phyloP scores from a whole-genome alignment of 768 basidiomycete species.

The Panaeolus cyanescens region DNA sequence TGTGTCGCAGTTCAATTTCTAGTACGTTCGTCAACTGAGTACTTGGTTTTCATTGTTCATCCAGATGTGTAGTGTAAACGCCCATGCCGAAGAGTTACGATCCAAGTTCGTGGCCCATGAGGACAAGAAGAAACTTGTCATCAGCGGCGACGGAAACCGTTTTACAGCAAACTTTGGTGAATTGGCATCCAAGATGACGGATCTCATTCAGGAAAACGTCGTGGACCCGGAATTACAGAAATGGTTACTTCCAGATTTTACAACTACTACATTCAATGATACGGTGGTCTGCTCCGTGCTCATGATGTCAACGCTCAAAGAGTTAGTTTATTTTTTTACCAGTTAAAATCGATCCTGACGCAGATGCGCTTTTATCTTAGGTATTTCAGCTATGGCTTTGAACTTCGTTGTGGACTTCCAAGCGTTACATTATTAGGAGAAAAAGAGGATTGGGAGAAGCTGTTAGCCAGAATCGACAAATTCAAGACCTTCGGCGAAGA shows the following conservation, averaged over 20 bases:
- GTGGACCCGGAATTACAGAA: constrained; percentile 30
- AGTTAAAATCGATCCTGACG: neutral
- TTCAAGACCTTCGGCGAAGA: constrained; percentile 15
- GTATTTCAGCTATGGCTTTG: constrained; percentile 18
- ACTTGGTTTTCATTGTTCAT: constrained; percentile 19
- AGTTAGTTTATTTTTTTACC: constrained; percentile 10
- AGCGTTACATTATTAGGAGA: constrained; percentile 23
- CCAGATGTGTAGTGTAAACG: constrained; percentile 24
- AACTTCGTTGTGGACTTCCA: constrained; percentile 21
- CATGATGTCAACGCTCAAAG: constrained; percentile 44
- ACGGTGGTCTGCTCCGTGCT: constrained; percentile 36
- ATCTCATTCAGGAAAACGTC: constrained; percentile 24
- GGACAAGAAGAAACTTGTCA: constrained; percentile 29
- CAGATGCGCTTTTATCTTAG: constrained; percentile 2
- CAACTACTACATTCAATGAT: constrained; percentile 44
- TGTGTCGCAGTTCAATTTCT: constrained; percentile 35
- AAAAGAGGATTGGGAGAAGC: constrained; percentile 22
- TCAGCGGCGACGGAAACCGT: constrained; percentile 16
- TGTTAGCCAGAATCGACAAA: constrained; percentile 21
- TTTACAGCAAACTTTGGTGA: constrained; percentile 30
- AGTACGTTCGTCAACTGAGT: constrained; percentile 21
- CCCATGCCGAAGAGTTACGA: constrained; percentile 29
- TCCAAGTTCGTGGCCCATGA: constrained; percentile 34
- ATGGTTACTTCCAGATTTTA: constrained; percentile 45
- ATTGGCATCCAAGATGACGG: constrained; percentile 28